phyloP scores from a whole-genome alignment of 2,329 filamentous ascomycete genomes.

The Aspergillus udagawae region DNA sequence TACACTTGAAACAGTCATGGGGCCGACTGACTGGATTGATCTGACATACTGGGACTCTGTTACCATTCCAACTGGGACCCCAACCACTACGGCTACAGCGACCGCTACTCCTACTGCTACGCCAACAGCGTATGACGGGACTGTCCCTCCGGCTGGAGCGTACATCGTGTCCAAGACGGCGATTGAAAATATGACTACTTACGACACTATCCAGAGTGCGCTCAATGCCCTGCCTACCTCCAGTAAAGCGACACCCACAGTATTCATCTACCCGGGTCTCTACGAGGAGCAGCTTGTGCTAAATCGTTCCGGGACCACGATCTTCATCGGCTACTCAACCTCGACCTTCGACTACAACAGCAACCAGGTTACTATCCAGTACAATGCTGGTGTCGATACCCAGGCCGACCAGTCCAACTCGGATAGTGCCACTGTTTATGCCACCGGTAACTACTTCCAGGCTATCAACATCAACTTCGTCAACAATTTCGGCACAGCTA shows the following conservation, averaged over 20 bases:
- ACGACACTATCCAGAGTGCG: conserved; percentile 35
- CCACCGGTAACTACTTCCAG: conserved; percentile 39
- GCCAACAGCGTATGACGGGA: conserved; percentile 8
- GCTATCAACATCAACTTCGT: conserved; percentile 40
- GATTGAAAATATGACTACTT: conserved; percentile 33
- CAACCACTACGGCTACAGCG: conserved; percentile 22
- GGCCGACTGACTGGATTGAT: conserved; percentile 37
- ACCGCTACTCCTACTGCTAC: conserved; percentile 19
- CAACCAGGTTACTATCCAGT: conserved; percentile 36
- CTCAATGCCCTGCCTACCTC: conserved; percentile 33
- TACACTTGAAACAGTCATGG: conserved; percentile 33
- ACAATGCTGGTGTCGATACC: conserved; percentile 35
- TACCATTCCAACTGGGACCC: conserved; percentile 25
- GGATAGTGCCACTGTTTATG: conserved; percentile 39
- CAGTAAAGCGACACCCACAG: conserved; percentile 30
- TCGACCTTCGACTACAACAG: conserved; percentile 34
- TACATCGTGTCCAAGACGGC: conserved; percentile 37
- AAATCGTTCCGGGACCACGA: conserved; percentile 36
- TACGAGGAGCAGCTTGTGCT: conserved; percentile 39
- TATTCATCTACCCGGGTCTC: conserved; percentile 40
- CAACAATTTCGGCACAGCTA: conserved; percentile 35
- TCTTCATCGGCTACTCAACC: conserved; percentile 38
- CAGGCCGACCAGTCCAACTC: conserved; percentile 34
- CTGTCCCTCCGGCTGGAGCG: conserved; percentile 31
- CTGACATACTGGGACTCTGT: conserved; percentile 38